Base-by-base conservation (phyloP, 805 yeast genomes). In the Lipomyces kockii region DNA sequence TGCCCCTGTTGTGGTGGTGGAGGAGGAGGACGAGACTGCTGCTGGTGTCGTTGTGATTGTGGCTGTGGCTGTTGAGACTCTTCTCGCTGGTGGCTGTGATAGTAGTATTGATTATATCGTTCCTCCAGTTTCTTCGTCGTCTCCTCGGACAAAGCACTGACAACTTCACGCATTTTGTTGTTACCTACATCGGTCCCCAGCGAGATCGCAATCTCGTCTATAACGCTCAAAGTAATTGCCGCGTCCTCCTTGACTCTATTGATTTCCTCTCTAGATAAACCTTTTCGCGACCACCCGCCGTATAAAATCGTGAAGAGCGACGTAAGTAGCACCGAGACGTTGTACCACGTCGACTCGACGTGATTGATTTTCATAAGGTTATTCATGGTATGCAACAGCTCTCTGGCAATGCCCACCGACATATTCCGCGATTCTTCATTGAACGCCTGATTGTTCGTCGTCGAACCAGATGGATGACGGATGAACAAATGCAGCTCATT, bases 381-480 rank as follows among this genome's bases (percentile, higher is more conserved):
- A 25, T 66, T 39, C 59, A 62, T 58, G 4, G 70, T 63, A 39
- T 68, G 64, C 49, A 68, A 14, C 17, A 66, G 20, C 34, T 68
- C 71, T 3, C 71, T 56, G 14, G 71, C 64, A 17, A 66, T 60
- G 12, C n/a, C 32, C 4, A 66, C 63, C 14, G 67, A 56, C 52
- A 66, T 58, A 29, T 20, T 35, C 17, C 63, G 53, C 39, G 67
- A 63, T 3, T 29, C 53, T 17, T 53, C 62, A 46, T 64, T 62
- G 20, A 65, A 68, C 25, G 58, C n/a, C 12, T 20, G 61, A 49
- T 68, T 65, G 20, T 9, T 37, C 4, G 71, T 60, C 25, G 67
- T 60, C 55, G 68, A 63, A 29, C 65, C 70, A 5, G 70, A 66
- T n/a, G 71, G 71, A 51, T 68, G 71, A 17, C 71, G 63, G 39